These are phyloP conservation scores for Tympanopsis confertula DNA, from an alignment of 2,329 filamentous ascomycete species.

Conservation along the genomic window DNA sequence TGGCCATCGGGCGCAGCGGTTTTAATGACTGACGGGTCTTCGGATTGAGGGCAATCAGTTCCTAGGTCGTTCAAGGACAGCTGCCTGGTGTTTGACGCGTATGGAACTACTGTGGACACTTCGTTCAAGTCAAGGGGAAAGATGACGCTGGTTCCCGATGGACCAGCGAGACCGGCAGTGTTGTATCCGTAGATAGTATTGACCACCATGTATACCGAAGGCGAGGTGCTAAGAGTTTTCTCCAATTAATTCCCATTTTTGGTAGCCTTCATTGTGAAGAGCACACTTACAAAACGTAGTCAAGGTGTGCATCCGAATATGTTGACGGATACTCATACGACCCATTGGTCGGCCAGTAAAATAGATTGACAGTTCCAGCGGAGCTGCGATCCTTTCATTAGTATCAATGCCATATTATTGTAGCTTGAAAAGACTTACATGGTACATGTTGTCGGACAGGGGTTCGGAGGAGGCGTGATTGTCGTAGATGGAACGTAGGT, in stretches of 20 bases:
- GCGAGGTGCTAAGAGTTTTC: conserved; percentile 16
- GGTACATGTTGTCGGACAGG: conserved; percentile 18
- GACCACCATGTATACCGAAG: conserved; percentile 24
- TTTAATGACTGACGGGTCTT: conserved; percentile 12
- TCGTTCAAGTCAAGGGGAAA: conserved; percentile 18
- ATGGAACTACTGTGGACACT: conserved; percentile 19
- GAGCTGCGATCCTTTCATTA: conserved; percentile 8
- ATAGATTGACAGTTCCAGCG: conserved; percentile 18
- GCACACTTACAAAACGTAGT: conserved; percentile 19
- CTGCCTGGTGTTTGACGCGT: conserved; percentile 12
- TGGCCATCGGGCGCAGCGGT: conserved; percentile 13
- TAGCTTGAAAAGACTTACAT: conserved; percentile 10
- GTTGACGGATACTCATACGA: conserved; percentile 18
- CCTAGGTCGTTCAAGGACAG: conserved; percentile 20
- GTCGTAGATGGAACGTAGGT: conserved; percentile 1
- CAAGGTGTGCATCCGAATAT: conserved; percentile 13
- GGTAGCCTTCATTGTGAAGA: not conserved
- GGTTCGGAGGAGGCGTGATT: conserved; percentile 6
- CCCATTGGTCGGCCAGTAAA: conserved; percentile 20
- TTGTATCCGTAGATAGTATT: conserved; percentile 21
- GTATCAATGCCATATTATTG: not conserved
- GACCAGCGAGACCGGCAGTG: conserved; percentile 14
- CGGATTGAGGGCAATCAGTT: conserved; percentile 18
- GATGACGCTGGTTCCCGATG: conserved; percentile 15
- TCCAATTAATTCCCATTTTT: conserved; percentile 3